These are phyloP conservation scores for Gentiana dahurica DNA, from an alignment of 257 asterid species.

Conservation along the genomic window DNA sequence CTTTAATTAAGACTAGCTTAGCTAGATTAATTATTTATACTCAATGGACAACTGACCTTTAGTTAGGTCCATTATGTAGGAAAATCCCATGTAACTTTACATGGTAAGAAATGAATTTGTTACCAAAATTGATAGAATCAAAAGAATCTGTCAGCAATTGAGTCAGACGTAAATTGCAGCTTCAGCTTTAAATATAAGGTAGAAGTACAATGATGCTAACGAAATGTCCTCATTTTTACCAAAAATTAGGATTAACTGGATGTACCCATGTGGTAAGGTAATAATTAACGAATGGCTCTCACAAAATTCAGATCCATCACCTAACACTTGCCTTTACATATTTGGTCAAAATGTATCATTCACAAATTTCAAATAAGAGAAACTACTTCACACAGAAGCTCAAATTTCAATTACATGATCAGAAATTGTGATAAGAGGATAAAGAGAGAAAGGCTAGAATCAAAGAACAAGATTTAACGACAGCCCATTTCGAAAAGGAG, in stretches of 20 bases:
- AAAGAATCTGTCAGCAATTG: constrained; percentile 16
- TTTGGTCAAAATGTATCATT: neutral
- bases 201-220: constrained; percentile 3
- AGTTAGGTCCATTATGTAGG: constrained; percentile 9
- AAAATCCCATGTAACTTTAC: constrained; percentile 11
- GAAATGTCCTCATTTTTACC: constrained; percentile 13
- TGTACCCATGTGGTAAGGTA: constrained; percentile 14
- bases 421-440: constrained; percentile 5
- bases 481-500: constrained; percentile 4
- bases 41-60: constrained; percentile 13
- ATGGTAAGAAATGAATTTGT: constrained; percentile 15
- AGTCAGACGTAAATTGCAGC: neutral
- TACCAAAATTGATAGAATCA: constrained; percentile 8
- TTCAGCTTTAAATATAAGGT: constrained; percentile 1
- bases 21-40: constrained; percentile 3
- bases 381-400: constrained; percentile 4
- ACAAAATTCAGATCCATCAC: constrained; percentile 19
- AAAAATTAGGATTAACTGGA: constrained; percentile 13
- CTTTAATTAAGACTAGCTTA: constrained; percentile 2
- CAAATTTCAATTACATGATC: constrained; percentile 17
- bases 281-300: constrained; percentile 9
- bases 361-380: constrained; percentile 2
- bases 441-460: neutral
- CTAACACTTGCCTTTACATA: constrained; percentile 7
- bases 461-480: constrained; percentile 10